Evolutionary conservation across 441 rosid species (phyloP).

Genomic region (Raphanus hybrid): DNA sequence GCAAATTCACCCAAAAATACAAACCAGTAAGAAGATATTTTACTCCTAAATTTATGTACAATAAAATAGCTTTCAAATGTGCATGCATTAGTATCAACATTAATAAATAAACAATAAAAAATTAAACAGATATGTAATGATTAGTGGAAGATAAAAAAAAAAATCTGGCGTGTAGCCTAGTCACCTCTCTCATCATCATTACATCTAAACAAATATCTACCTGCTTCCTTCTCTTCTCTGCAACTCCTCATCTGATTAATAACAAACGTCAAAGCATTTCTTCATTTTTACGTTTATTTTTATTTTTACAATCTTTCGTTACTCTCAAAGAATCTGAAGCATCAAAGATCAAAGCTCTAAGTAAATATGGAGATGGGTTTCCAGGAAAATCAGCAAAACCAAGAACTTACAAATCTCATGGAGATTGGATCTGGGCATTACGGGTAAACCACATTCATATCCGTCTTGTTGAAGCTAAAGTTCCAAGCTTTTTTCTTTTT

Average conservation of each 20-base stretch:
- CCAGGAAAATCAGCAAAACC: slow-evolving; percentile 32
- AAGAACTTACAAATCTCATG: slow-evolving; percentile 31
- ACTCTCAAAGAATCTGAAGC: background rate
- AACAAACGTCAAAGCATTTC: slow-evolving; percentile 1
- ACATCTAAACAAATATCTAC: slow-evolving; percentile 14
- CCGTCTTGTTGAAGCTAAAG: background rate
- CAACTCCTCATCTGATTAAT: background rate
- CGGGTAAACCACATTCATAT: slow-evolving; percentile 52
- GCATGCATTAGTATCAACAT: no score
- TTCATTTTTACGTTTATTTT: background rate
- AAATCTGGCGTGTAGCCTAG: no score
- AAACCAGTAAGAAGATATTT: no score
- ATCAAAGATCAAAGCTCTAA: slow-evolving; percentile 17
- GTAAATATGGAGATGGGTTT: slow-evolving; percentile 51
- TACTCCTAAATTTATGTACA: no score
- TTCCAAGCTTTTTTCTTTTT: background rate
- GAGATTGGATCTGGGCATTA: slow-evolving; percentile 61
- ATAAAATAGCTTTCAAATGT: no score
- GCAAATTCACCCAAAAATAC: no score
- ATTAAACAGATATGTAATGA: no score
- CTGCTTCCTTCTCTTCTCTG: slow-evolving; percentile 3
- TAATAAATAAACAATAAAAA: no score
- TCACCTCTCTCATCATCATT: background rate
- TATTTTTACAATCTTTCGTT: background rate
- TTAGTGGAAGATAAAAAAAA: no score